These are phyloP conservation scores for Blumeria hordei DNA, from an alignment of 2,329 filamentous ascomycete species.

Conservation along the genomic window DNA sequence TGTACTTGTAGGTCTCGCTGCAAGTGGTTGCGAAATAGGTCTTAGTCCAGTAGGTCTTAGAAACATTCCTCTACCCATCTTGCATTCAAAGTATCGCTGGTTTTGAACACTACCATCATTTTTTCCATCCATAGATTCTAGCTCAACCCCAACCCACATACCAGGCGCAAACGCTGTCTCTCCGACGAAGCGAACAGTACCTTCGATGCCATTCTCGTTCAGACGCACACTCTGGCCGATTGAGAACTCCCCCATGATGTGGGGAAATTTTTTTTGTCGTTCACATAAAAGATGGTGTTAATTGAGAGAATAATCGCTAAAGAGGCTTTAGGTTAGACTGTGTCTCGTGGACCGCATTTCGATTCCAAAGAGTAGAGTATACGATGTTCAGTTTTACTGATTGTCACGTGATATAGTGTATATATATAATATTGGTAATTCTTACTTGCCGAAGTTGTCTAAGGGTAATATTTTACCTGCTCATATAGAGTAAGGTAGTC, in stretches of 20 bases:
- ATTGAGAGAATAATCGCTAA: no score
- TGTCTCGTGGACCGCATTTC: no score
- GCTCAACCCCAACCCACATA: constrained; percentile 75
- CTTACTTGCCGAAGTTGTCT: no score
- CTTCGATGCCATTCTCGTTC: constrained; percentile 45
- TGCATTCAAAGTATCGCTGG: constrained; percentile 71
- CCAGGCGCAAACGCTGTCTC: constrained; percentile 56
- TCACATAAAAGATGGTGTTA: no score
- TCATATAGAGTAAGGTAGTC: no score
- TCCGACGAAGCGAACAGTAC: constrained; percentile 60
- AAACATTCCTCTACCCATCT: constrained; percentile 59
- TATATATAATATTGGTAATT: no score
- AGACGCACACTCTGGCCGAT: constrained; percentile 34
- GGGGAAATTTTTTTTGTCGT: neutral
- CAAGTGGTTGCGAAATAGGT: constrained; percentile 25
- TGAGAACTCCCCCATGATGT: constrained; percentile 30
- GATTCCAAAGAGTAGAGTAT: no score
- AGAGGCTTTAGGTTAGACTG: no score
- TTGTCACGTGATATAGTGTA: no score
- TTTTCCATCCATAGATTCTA: constrained; percentile 62
- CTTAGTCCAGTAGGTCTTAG: constrained; percentile 48
- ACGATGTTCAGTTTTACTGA: no score
- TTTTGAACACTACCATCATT: constrained; percentile 85
- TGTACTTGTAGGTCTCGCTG: constrained; percentile 15
- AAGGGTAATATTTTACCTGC: no score